These are phyloP conservation scores for Mortierella polycephala DNA, from an alignment of 371 early-diverging fungal genomes.

Conservation along the genomic window DNA sequence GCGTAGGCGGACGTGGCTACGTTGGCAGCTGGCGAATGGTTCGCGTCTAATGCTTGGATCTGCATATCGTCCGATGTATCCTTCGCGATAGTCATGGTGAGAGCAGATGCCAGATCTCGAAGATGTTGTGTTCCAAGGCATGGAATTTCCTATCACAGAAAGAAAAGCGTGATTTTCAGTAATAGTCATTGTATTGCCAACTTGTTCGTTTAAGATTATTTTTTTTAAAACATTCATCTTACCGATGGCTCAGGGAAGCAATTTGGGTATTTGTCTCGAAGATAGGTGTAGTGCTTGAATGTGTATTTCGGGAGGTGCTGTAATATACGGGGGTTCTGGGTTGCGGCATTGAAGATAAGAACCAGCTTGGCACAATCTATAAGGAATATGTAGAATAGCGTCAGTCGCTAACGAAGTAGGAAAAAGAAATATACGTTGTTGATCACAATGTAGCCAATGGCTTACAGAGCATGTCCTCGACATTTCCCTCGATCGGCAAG, in stretches of 20 bases:
- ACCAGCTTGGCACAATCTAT: slow-evolving; percentile 77
- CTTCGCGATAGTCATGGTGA: slow-evolving; percentile 42
- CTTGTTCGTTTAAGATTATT: no score
- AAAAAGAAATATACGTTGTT: background rate
- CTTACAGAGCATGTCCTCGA: slow-evolving; percentile 72
- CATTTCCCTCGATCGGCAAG: slow-evolving; percentile 73
- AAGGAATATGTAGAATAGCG: background rate
- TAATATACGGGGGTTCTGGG: slow-evolving; percentile 60
- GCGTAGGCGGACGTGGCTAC: slow-evolving; percentile 39
- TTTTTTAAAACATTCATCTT: background rate
- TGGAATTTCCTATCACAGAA: slow-evolving; percentile 33
- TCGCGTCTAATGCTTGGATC: background rate
- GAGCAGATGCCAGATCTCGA: slow-evolving; percentile 42
- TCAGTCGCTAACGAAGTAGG: background rate
- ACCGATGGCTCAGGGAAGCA: slow-evolving; percentile 72
- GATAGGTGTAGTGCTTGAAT: slow-evolving; percentile 77
- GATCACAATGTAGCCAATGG: background rate
- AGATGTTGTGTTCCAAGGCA: slow-evolving; percentile 50
- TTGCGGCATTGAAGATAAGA: slow-evolving; percentile 76
- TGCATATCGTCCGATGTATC: slow-evolving; percentile 11
- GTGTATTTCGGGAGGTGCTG: slow-evolving; percentile 73
- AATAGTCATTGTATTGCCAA: background rate
- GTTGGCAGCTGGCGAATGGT: background rate
- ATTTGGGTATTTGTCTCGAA: slow-evolving; percentile 74
- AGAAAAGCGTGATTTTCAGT: background rate